Conservation (phyloP, 306 rosid genomes). For the Begonia loranthoides region DNA sequence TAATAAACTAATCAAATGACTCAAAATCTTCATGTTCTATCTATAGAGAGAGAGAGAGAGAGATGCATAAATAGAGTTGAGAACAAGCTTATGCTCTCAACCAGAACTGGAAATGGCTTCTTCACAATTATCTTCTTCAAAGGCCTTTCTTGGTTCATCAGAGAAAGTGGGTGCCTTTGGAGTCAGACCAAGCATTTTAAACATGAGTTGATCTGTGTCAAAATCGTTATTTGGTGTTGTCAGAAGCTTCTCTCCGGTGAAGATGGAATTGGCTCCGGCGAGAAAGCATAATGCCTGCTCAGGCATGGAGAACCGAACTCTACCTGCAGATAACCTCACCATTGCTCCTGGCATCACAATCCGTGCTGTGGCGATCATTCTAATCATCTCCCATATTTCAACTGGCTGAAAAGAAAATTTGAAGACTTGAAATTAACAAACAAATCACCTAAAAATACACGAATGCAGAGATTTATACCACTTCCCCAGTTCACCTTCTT, state of each 20-base stretch:
- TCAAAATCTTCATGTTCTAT: too few relatives aligned
- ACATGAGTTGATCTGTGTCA: constrained; percentile 72
- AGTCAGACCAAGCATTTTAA: constrained; percentile 32
- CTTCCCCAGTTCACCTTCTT: too few relatives aligned
- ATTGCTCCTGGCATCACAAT: constrained; percentile 86
- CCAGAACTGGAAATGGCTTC: constrained; percentile 23
- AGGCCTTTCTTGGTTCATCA: constrained; percentile 7
- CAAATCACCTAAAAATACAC: not conserved
- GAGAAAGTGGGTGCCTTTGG: constrained; percentile 36
- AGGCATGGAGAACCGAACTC: constrained; percentile 85
- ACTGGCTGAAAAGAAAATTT: constrained; percentile 49
- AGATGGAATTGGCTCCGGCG: constrained; percentile 92
- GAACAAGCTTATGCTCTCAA: constrained; percentile 5
- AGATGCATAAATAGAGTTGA: too few relatives aligned
- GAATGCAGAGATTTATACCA: too few relatives aligned
- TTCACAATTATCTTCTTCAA: constrained; percentile 19
- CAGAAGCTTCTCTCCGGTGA: constrained; percentile 91
- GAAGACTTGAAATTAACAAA: not conserved
- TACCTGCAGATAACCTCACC: constrained; percentile 92
- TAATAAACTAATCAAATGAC: too few relatives aligned
- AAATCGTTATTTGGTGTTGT: constrained; percentile 91
- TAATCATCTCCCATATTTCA: constrained; percentile 98
- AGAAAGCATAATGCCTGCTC: constrained; percentile 96
- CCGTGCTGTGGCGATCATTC: constrained; percentile 90
- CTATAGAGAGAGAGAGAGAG: too few relatives aligned